Evolutionary conservation across 768 basidiomycete species (phyloP).

Genomic region (Dentipellis sp.): DNA sequence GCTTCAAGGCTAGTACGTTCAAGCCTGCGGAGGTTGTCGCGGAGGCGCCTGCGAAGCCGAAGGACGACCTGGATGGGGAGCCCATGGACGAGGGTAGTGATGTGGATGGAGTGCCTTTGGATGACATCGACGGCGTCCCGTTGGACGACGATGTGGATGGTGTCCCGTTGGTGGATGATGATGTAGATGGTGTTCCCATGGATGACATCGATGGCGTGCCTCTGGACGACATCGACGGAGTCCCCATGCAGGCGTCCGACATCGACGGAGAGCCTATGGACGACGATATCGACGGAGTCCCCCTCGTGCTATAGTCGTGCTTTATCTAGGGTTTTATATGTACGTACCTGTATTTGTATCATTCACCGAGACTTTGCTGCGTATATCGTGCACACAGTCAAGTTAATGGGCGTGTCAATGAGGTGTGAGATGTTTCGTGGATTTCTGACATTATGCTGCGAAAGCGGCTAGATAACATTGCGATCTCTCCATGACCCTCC

Average conservation of each 20-base stretch:
- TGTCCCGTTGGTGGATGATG: constrained; percentile 15
- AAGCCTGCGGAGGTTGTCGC: constrained; percentile 48
- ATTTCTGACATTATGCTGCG: background rate
- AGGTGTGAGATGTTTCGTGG: background rate
- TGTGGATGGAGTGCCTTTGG: constrained; percentile 43
- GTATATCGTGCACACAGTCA: background rate
- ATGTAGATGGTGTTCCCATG: constrained; percentile 22
- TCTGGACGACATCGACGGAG: constrained; percentile 27
- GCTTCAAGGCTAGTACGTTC: constrained; percentile 75
- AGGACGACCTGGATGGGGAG: constrained; percentile 30
- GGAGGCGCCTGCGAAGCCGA: constrained; percentile 16
- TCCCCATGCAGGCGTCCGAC: constrained; percentile 29
- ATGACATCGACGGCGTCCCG: constrained; percentile 35
- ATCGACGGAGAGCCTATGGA: constrained; percentile 14
- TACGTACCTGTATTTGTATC: background rate
- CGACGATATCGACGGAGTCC: constrained; percentile 24
- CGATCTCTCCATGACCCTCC: constrained; percentile 1
- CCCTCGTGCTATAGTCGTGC: constrained; percentile 11
- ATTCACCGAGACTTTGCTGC: no score
- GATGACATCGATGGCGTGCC: constrained; percentile 27
- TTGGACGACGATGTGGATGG: constrained; percentile 33
- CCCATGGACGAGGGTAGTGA: constrained; percentile 37
- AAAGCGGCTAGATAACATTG: background rate
- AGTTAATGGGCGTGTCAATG: background rate
- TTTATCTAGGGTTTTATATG: background rate